Base-by-base conservation (phyloP, 2,329 filamentous ascomycete genomes). In the Talaromyces sp. region DNA sequence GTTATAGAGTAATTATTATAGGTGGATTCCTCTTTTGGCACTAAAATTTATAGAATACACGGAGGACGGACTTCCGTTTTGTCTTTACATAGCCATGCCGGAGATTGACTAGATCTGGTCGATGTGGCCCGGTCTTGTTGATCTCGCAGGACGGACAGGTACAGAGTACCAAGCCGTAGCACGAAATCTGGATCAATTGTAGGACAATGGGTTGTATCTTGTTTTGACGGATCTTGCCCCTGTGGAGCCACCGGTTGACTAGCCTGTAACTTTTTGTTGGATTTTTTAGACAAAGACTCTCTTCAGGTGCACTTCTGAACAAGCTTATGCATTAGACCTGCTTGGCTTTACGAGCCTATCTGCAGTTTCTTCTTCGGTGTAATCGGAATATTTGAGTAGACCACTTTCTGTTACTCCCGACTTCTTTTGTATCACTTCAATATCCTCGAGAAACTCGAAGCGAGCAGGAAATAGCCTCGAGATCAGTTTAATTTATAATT, bases 401-500 rank as follows among this genome's bases (percentile, higher is more conserved):
- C 33, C n/a, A 15, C n/a, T 37, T 56, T 56, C 19, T 37, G 33
- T 56, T 56, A 56, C 52, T 15, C 31, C 52, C 10, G 52, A 37
- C 3, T 22, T 25, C 10, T 22, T 37, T 56, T 39, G 33, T 56
- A 56, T 37, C 33, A 56, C 52, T 33, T 37, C 19, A 56, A 17
- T n/a, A 35, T 15, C n/a, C 33, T 37, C n/a, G 17, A n/a, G 8
- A 17, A n/a, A 17, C 3, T 56, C n/a, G n/a, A 56, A 6, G 39
- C 10, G n/a, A 56, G 31, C n/a, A 22, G 52, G 37, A 39, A 37
- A 56, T 11, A 22, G 15, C 19, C 31, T 25, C 15, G 3, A 41
- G 22, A 7, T 54, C 60, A 54, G 47, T 62, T 43, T 43, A 27
- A 50, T 43, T 62, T 35, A 43, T 50, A 54, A 61, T 62, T 60